Base-by-base conservation (phyloP, 805 yeast species). In the Cyberlindnera americana region DNA sequence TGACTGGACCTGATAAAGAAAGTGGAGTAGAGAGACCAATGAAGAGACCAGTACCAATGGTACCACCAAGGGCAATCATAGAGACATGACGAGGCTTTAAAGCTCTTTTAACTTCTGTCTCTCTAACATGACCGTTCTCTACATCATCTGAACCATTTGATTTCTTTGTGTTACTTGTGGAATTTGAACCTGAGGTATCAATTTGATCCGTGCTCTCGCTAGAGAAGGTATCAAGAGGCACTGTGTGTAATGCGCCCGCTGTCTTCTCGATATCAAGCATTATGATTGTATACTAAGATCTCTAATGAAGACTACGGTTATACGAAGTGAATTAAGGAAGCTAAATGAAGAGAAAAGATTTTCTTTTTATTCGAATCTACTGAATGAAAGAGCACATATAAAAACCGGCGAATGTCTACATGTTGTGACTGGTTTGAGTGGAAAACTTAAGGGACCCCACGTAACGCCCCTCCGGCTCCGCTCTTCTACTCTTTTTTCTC, bases 21-120 rank as follows among this genome's bases (percentile, higher is more conserved):
- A 83, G 54, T 7, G 85, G 78, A 3, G 70, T 53, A 2, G 79
- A 69, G 28, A 83, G 72, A 54, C 84, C 78, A 33, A 83, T 76
- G 64, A 83, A 80, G 29, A 83, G 66, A 59, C 90, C 90, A 2
- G 89, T 82, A 53, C 90, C 90, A 44, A 83, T 81, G 25, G 89
- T 79, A 48, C 89, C 90, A 46, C 90, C 91, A 24, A 83, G 67
- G 35, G 89, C 87, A 53, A 83, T 77, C 88, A 83, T 81, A 21
- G 83, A 72, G 30, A 83, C 73, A 53, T 81, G 88, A 52, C 91
- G 69, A 17, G 81, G 75, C 56, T 81, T 80, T 47, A 83, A 65
- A 37, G 69, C 73, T 57, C 89, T 68, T 49, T 75, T 73, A 43
- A 77, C 80, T 49, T 75, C 70, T 4, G 69, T 62, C 15, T 65